Evolutionary conservation across 768 basidiomycete species (phyloP), one percentile per base, ranked within the genome.

Genomic region (Lactarius evosmus): DNA sequence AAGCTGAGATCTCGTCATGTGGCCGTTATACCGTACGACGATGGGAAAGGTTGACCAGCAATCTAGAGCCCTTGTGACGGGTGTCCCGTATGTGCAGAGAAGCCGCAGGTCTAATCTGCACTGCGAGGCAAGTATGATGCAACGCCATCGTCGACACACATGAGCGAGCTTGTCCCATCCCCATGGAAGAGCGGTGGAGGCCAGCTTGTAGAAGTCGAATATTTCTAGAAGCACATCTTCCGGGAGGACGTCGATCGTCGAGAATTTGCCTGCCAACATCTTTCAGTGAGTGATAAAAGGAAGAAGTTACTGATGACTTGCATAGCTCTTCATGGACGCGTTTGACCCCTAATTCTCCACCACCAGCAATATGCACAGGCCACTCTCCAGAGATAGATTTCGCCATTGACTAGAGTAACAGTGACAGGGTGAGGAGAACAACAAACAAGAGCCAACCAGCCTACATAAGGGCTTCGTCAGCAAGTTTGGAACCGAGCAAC

Each of bases 211-310:
- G 14, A 34, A 55, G 32, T 27, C 40, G 17, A 53, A 60, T 60
- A 60, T 53, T 19, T 41, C 60, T 16, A 61, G 17, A 8, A 61
- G 60, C 2, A 61, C 53, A 33, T 61, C 54, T 30, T 61, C 60
- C 1, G 60, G 60, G 33, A 61, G 44, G 17, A 22, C 41, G 1
- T 61, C 53, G 8, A 55, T 55, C 14, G 51, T 54, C 30, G n/a
- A 11, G 41, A 19, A 44, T 11, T 22, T 44, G 29, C 38, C 40
- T 30, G 17, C 27, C 41, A 44, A 44, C n/a, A 44, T 9, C 19
- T 19, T 22, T 44, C 41, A 22, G 7, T 38, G 41, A 11, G 41
- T 41, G 29, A 30, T 29, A 8, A 6, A 41, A n/a, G n/a, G 3
- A 57, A 25, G 14, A 22, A 0, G 9, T 22, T 44, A 4, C 3